Evolutionary conservation across 805 yeast genomes (phyloP).

Genomic region (Lachancea nothofagi): DNA sequence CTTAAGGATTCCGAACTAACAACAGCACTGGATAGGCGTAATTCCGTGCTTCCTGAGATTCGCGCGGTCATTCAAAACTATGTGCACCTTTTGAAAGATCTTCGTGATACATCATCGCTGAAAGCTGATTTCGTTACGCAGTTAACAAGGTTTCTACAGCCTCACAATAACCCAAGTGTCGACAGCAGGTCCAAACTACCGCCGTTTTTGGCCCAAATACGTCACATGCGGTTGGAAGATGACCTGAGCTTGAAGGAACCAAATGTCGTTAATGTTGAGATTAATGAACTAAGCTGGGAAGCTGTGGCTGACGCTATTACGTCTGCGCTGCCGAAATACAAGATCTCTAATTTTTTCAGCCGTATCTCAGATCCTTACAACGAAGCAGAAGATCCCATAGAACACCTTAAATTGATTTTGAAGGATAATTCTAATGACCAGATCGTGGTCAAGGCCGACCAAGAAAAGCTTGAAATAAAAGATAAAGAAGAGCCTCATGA

Average conservation of each 20-base stretch:
- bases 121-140: constrained; percentile 3
- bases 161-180: neutral
- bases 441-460: constrained; percentile 1
- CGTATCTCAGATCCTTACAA: constrained; percentile 48
- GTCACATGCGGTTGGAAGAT: constrained; percentile 34
- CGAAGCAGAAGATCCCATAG: constrained; percentile 45
- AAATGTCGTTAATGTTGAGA: constrained; percentile 22
- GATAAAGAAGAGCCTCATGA: constrained; percentile 14
- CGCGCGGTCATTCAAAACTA: constrained; percentile 16
- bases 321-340: constrained; percentile 37
- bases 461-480: constrained; percentile 5
- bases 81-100: constrained; percentile 13
- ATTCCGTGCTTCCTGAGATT: constrained; percentile 29
- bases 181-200: neutral
- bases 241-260: constrained; percentile 35
- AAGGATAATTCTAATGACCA: constrained; percentile 11
- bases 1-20: constrained; percentile 30
- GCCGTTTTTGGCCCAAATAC: constrained; percentile 32
- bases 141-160: neutral
- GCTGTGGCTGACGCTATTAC: constrained; percentile 23
- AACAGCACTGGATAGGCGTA: constrained; percentile 4
- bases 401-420: constrained; percentile 36
- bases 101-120: constrained; percentile 14
- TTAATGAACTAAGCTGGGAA: constrained; percentile 30
- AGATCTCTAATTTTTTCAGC: constrained; percentile 25